Percentiles rank a stretch among this genome's conserved stretches.
Evolutionary conservation across 768 basidiomycete species (phyloP).

Genomic region (Pleurotus salmoneostramineus): DNA sequence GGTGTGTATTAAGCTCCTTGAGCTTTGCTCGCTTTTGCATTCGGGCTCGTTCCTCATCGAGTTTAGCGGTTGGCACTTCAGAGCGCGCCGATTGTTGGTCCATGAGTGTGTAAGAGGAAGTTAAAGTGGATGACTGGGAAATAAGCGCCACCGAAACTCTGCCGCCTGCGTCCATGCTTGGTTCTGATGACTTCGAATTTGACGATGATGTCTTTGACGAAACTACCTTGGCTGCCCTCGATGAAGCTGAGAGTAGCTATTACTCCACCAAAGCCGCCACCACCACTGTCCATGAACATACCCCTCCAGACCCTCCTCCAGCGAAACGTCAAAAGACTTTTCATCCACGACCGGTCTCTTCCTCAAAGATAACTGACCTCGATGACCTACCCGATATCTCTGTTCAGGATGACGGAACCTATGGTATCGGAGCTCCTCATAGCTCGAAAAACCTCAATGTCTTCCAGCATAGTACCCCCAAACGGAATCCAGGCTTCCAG

Average conservation of each 20-base stretch:
- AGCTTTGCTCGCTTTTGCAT: constrained; percentile 54
- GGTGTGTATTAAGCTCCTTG: constrained; percentile 51
- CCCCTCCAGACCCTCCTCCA: constrained; percentile 27
- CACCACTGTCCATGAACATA: constrained; percentile 13
- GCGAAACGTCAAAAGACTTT: constrained; percentile 56
- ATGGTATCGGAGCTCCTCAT: constrained; percentile 32
- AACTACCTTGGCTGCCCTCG: constrained; percentile 55
- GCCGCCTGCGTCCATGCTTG: constrained; percentile 36
- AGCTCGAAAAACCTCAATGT: constrained; percentile 3
- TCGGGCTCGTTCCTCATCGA: constrained; percentile 46
- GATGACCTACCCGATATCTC: constrained; percentile 65
- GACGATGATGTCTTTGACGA: constrained; percentile 67
- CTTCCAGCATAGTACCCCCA: not conserved
- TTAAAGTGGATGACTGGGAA: not conserved
- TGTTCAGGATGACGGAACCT: constrained; percentile 54
- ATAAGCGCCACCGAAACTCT: not conserved
- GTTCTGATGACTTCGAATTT: constrained; percentile 61
- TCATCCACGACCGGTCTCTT: constrained; percentile 6
- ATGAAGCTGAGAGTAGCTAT: constrained; percentile 51
- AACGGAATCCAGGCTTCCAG: too few species aligned
- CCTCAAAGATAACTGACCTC: constrained; percentile 28
- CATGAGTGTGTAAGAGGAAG: too few species aligned
- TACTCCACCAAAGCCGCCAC: constrained; percentile 8
- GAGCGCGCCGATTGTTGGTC: too few species aligned
- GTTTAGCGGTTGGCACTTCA: constrained; percentile 15